These are phyloP conservation scores for Eutrema salsugineum DNA, from an alignment of 441 rosid genomes.

Conservation along the genomic window DNA sequence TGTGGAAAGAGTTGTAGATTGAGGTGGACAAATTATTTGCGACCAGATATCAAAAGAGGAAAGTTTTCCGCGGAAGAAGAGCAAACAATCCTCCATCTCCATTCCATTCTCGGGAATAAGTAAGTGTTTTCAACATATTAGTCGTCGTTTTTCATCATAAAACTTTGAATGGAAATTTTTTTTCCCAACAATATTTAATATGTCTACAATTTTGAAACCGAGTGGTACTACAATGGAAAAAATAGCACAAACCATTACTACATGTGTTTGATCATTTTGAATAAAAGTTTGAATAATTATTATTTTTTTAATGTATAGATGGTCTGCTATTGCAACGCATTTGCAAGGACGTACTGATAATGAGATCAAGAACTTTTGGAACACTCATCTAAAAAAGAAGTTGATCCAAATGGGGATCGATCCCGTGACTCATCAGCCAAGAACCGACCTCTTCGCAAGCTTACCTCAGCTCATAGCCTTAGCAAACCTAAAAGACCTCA, in stretches of 20 bases:
- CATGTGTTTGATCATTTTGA: not conserved
- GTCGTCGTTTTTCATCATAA: not conserved
- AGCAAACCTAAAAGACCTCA: slow-evolving; percentile 53
- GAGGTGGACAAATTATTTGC: slow-evolving; percentile 88
- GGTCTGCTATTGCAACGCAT: slow-evolving; percentile 88
- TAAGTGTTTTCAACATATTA: slow-evolving; percentile 34
- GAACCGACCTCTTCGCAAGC: slow-evolving; percentile 72
- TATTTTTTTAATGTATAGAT: slow-evolving; percentile 35
- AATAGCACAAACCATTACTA: not conserved
- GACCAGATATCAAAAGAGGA: slow-evolving; percentile 93
- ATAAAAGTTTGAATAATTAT: too few relatives aligned
- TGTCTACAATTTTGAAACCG: not conserved
- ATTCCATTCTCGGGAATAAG: slow-evolving; percentile 91
- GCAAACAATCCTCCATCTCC: slow-evolving; percentile 77
- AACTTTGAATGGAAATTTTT: not conserved
- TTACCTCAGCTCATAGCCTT: slow-evolving; percentile 75
- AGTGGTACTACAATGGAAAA: not conserved
- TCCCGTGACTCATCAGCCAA: slow-evolving; percentile 85
- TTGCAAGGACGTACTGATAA: slow-evolving; percentile 82
- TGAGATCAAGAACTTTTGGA: slow-evolving; percentile 87
- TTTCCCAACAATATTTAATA: not conserved
- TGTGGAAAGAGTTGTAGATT: slow-evolving; percentile 96
- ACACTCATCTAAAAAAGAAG: slow-evolving; percentile 86
- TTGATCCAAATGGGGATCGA: slow-evolving; percentile 88
- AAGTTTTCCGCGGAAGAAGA: slow-evolving; percentile 88